Base-by-base conservation (phyloP, 1,139 yeast species). In the Meyerozyma smithsonii region DNA sequence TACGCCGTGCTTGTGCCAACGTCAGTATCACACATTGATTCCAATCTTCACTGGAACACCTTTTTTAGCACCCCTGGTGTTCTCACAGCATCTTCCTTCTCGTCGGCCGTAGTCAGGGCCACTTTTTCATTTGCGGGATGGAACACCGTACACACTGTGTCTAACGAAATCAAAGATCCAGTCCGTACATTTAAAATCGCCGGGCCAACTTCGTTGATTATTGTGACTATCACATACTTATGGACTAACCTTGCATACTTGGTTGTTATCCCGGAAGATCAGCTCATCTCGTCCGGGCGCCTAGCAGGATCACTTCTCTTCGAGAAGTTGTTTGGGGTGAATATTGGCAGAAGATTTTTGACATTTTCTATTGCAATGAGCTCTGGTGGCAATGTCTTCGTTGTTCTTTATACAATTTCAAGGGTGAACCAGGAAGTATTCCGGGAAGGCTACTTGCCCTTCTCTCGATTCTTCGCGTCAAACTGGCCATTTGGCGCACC, bases 401-500 rank as follows among this genome's bases (percentile, higher is more conserved):
- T 80, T 12, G 84, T 78, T 1, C 55, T 78, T 7, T 81, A 79
- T 51, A 70, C 81, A 3, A 65, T 77, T 6, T 77, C 84, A 1
- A 64, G 86, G 50, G 74, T 77, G 60, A 77, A 77, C 47, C 85
- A 80, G 50, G 85, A 79, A 55, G 77, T 77, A 2, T 79, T 80
- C 48, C 63, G 84, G 39, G 85, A 79, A 49, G 85, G 85, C 0
- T 76, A 68, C 44, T 54, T 79, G 12, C 86, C 86, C 4, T 76
- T 66, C 40, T 72, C 82, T 1, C 54, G 50, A 23, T 50, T 61
- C 28, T 64, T 79, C 72, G 78, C 83, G 1, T 72, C 79, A 5
- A 79, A 79, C 46, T 69, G 71, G 67, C 82, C 81, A 2, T 64
- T 59, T 42, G 77, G 75, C 11, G 75, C 84, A 1, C 86, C 87